phyloP scores from a whole-genome alignment of 2,329 filamentous ascomycete genomes.

The Calonectria pteridis region DNA sequence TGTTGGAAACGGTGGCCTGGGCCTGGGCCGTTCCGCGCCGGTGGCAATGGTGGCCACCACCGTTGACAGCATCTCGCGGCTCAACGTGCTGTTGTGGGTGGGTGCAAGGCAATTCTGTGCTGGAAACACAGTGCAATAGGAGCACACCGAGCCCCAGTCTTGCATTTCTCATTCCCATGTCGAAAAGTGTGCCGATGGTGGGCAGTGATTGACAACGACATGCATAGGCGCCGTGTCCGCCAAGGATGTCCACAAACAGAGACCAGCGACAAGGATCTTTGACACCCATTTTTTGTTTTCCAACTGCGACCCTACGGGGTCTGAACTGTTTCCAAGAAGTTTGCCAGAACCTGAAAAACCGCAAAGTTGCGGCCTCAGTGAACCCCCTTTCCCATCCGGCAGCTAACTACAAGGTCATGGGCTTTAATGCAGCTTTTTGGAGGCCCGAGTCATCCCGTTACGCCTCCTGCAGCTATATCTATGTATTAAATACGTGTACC shows the following conservation, averaged over 20 bases:
- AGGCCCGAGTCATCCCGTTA: background rate
- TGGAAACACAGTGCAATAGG: background rate
- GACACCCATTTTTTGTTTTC: background rate
- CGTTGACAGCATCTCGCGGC: background rate
- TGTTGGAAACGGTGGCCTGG: background rate
- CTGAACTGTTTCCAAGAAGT: background rate
- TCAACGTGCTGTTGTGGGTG: background rate
- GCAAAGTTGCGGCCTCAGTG: background rate
- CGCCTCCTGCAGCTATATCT: too few species aligned
- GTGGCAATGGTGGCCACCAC: background rate
- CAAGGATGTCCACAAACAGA: background rate
- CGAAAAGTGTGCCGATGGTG: background rate
- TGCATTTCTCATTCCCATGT: background rate
- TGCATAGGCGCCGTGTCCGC: background rate
- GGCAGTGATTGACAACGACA: background rate
- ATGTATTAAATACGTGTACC: background rate
- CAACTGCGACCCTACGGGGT: background rate
- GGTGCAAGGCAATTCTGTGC: background rate
- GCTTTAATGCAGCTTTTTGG: background rate
- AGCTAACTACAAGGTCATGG: background rate
- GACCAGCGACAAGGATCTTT: background rate
- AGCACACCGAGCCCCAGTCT: background rate
- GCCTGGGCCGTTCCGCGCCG: background rate
- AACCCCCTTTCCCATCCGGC: background rate
- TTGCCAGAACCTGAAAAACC: background rate